Base-by-base conservation (phyloP, 257 asterid genomes). In the Galeopsis tetrahit region DNA sequence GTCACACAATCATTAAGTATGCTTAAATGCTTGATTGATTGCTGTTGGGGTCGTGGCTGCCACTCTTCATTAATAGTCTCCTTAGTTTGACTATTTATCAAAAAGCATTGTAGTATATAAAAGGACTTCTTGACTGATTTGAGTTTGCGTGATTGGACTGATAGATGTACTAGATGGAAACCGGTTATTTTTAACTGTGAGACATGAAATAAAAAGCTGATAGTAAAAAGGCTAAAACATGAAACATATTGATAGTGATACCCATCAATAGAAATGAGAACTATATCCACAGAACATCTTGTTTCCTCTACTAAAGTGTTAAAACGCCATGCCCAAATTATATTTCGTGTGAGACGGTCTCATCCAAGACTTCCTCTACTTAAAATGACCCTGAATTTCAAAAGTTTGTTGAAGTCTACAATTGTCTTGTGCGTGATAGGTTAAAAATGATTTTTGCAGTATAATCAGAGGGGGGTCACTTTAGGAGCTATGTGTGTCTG, bases 11-110 rank as follows among this genome's bases (percentile, higher is more conserved):
- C 51, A 6, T 43, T 33, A 17, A 51, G 36, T 1, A 34, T 5
- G 17, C 63, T 60, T 60, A 6, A 43, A 59, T 48, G 60, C 70
- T 36, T n/a, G 39, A 51, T 36, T 51, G 65, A 28, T 63, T 21
- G 66, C 14, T 35, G 17, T 56, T 35, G 17, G 32, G 39, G 35
- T 7, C 49, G 36, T 31, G 55, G 10, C 3, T 15, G 43, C 63
- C 15, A 14, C 36, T 42, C 44, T 59, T 71, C 13, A 21, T 11
- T 14, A 39, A 48, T 63, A 49, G 42, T 10, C 57, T 32, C 46
- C 36, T 31, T 3, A 68, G 3, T 39, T 55, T 35, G 60, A 42
- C 57, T 15, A 9, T 62, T 69, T 21, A 21, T 21, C 28, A 21
- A 21, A 21, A 21, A 21, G 28, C 28, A 21, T 21, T 21, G 28